These are phyloP conservation scores for Backusella luteola DNA, from an alignment of 192 early-diverging fungal species.

Conservation along the genomic window DNA sequence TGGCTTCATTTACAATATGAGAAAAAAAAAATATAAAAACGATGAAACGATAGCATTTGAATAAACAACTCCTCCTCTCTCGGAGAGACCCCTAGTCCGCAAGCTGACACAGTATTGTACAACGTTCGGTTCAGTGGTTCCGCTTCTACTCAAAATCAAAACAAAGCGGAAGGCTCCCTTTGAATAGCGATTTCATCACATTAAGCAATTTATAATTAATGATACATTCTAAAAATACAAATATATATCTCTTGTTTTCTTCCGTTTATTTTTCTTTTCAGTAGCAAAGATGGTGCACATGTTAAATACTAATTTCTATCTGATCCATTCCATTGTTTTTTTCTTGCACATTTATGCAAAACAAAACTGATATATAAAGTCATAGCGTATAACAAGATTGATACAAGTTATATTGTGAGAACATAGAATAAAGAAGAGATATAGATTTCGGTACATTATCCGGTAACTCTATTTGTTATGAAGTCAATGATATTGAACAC, in stretches of 20 bases:
- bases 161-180: background rate
- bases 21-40: background rate
- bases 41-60: background rate
- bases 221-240: constrained; percentile 2
- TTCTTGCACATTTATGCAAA: background rate
- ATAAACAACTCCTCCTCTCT: background rate
- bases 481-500: background rate
- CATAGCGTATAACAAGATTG: background rate
- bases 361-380: background rate
- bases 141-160: background rate
- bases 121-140: background rate
- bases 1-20: background rate
- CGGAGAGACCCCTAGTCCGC: background rate
- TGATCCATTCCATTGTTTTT: background rate
- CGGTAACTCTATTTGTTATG: background rate
- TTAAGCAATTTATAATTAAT: constrained; percentile 8
- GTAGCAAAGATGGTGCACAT: background rate
- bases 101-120: background rate
- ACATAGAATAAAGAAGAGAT: background rate
- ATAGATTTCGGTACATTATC: background rate
- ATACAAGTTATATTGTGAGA: background rate
- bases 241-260: background rate
- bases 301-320: background rate
- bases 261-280: background rate
- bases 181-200: background rate